phyloP scores from a whole-genome alignment of 176 grass and related monocot genomes.

The Aegilops speltoides region DNA sequence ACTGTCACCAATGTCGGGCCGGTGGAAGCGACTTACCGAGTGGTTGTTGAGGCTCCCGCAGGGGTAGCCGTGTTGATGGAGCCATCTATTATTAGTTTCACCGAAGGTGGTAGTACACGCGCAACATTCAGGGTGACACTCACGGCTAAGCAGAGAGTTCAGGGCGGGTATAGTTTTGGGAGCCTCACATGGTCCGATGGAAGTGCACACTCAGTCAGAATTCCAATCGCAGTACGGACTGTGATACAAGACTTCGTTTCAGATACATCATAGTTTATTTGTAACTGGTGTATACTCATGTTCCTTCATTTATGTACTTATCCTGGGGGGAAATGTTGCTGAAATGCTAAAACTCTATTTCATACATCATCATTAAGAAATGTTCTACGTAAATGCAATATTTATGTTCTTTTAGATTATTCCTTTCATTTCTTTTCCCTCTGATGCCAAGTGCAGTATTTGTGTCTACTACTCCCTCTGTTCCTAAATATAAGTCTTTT shows the following conservation, averaged over 20 bases:
- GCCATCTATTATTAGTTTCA: neutral
- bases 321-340: neutral
- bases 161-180: constrained; percentile 18
- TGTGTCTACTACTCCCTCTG: too few species aligned
- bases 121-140: constrained; percentile 8
- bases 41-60: neutral
- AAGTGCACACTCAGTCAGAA: neutral
- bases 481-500: too few species aligned
- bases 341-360: neutral
- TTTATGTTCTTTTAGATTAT: neutral
- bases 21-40: neutral
- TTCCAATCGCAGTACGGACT: neutral
- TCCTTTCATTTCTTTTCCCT: neutral
- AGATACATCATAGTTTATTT: neutral
- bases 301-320: neutral
- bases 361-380: neutral
- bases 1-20: constrained; percentile 25
- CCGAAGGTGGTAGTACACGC: neutral
- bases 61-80: neutral
- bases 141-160: neutral
- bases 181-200: constrained; percentile 37
- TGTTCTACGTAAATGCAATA: neutral
- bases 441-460: too few species aligned
- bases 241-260: constrained; percentile 38
- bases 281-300: neutral